These are phyloP conservation scores for Cucurbita pepo DNA, from an alignment of 306 rosid genomes.

Conservation along the genomic window DNA sequence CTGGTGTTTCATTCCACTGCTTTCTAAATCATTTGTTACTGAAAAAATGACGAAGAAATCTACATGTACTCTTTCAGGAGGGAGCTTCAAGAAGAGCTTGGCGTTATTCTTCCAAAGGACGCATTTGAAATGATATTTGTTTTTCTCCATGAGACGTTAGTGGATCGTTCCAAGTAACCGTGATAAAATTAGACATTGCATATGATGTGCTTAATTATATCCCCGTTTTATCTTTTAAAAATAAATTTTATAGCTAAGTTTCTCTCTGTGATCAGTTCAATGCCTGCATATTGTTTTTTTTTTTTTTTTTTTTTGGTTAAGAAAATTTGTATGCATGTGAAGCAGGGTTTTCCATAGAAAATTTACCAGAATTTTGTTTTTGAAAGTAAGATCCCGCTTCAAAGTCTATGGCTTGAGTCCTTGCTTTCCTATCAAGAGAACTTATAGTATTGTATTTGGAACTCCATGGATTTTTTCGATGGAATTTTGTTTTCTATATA, in stretches of 20 bases:
- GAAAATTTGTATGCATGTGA: no score
- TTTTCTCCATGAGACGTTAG: conserved; percentile 71
- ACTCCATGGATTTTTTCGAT: no score
- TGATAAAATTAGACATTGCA: background rate
- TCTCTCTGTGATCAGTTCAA: background rate
- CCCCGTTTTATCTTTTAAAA: background rate
- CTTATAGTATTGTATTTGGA: no score
- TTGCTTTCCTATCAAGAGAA: no score
- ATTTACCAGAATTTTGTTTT: no score
- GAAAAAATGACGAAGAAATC: background rate
- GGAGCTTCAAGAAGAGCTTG: conserved; percentile 94
- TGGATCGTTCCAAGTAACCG: conserved; percentile 1
- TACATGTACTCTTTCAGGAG: conserved; percentile 41
- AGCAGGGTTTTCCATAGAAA: no score
- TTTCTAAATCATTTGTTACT: background rate
- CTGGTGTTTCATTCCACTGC: background rate
- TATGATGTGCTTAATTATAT: background rate
- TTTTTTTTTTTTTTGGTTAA: no score
- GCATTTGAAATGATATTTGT: conserved; percentile 74
- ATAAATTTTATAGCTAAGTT: background rate
- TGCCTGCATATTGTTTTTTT: background rate
- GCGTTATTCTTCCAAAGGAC: conserved; percentile 65
- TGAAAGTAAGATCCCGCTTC: no score
- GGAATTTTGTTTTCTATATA: no score
- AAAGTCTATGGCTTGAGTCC: no score